Evolutionary conservation across 164 flowering plant species (phyloP), one percentile per base, ranked within the genome.

Genomic region (Aristolochia californica): DNA sequence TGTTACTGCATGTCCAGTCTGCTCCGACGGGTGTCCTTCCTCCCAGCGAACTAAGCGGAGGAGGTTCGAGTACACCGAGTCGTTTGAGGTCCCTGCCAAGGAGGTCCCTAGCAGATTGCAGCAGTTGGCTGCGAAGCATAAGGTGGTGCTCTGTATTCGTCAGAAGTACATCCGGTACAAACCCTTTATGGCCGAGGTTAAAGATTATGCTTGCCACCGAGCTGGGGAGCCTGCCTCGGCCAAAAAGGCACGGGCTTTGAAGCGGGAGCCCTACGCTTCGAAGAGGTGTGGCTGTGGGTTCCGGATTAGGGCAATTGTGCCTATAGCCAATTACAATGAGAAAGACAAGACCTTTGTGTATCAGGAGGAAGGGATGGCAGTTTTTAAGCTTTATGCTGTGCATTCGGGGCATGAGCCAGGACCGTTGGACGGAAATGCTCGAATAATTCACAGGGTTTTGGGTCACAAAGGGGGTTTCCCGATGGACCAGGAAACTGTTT

Each of bases 341-440:
- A 94, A 90, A 76, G 95, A 90, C 45, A 94, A 90, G 76, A 84
- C 80, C 5, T 94, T 94, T 75, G 95, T 90, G 54, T 94, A 94
- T 67, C 80, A 84, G 66, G 97, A 94, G 38, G 99, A 90, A 61
- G 99, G 97, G 23, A 71, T 76, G 71, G 97, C 97, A 0, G 81
- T 87, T 20, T 90, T 94, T 68, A 90, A 87, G 84, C 58, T 94
- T 52, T 94, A 87, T 70, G 96, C 99, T 0, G 93, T 90, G 62
- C 99, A 94, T 76, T 75, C 97, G 0, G 97, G 97, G 62, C 97
- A 94, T 71, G 95, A 94, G 61, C 99, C 99, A 0, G 99, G 99
- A 60, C 88, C 96, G 1, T 62, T 82, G 72, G 99, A 94, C 78
- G 99, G 99, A 55, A 94, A 87, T 74, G 99, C 99, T 0, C 82